Percentiles rank a stretch among this genome's conserved stretches.
Conservation (phyloP, 176 grass and related monocot species). For the Triticum dicoccoides region DNA sequence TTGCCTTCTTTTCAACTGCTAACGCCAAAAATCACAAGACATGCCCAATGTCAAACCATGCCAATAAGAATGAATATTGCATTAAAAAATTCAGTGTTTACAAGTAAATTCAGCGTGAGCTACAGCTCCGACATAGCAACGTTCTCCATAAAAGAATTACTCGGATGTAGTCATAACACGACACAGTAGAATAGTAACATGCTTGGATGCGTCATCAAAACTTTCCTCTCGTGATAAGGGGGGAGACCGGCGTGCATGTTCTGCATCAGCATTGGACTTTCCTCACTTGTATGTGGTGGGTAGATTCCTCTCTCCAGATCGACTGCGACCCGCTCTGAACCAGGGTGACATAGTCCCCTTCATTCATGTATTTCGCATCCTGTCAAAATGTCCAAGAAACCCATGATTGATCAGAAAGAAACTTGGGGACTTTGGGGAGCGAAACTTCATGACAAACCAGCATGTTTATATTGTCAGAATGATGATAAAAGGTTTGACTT, state of each 20-base stretch:
- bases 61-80: conserved; percentile 26
- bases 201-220: conserved; percentile 37
- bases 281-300: conserved; percentile 95
- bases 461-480: neutral
- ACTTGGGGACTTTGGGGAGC: neutral
- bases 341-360: conserved; percentile 85
- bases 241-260: neutral
- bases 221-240: conserved; percentile 2
- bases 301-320: conserved; percentile 87
- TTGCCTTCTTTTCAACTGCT: neutral
- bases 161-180: neutral
- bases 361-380: conserved; percentile 54
- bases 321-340: conserved; percentile 89
- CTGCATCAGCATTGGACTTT: conserved; percentile 49
- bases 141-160: conserved; percentile 21
- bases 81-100: conserved; percentile 14
- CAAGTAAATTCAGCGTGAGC: conserved; percentile 31
- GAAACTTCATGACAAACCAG: neutral
- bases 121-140: conserved; percentile 18
- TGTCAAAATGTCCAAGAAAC: conserved; percentile 31
- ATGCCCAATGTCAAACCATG: neutral
- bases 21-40: neutral
- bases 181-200: conserved; percentile 32
- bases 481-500: neutral
- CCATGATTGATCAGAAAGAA: conserved; percentile 17